A percentile compares a stretch with the other conserved stretches of the same genome.
phyloP scores from a whole-genome alignment of 441 rosid genomes.

The Bruguiera hainesii region DNA sequence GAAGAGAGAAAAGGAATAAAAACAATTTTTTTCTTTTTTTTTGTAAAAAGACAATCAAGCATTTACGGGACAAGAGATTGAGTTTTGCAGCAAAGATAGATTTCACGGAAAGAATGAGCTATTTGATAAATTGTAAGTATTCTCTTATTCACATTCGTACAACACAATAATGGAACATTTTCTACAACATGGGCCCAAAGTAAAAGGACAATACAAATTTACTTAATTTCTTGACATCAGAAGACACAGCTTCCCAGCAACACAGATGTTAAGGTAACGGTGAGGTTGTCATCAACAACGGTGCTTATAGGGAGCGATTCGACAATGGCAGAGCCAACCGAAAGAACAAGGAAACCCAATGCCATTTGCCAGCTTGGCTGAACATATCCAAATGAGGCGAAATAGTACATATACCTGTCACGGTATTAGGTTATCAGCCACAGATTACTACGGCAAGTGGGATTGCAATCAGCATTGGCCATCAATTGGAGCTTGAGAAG shows the following conservation, averaged over 20 bases:
- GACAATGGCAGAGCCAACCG: constrained; percentile 61
- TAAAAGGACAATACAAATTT: neutral
- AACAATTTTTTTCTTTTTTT: too few relatives aligned
- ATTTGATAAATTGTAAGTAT: too few relatives aligned
- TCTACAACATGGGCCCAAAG: too few relatives aligned
- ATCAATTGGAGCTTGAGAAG: neutral
- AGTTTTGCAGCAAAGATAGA: too few relatives aligned
- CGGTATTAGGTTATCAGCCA: constrained; percentile 14
- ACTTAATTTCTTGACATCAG: constrained; percentile 18
- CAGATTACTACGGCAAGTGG: neutral
- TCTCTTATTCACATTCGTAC: too few relatives aligned
- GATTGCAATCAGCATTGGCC: neutral
- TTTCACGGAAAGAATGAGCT: too few relatives aligned
- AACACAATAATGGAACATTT: too few relatives aligned
- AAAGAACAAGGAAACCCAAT: constrained; percentile 56
- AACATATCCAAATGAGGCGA: constrained; percentile 64
- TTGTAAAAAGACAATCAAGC: too few relatives aligned
- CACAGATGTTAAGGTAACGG: constrained; percentile 61
- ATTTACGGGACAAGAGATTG: too few relatives aligned
- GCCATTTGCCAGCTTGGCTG: constrained; percentile 45
- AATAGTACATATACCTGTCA: constrained; percentile 65
- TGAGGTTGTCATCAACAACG: constrained; percentile 82
- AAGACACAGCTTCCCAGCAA: constrained; percentile 55
- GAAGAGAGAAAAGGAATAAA: too few relatives aligned
- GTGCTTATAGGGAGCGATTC: constrained; percentile 88